A percentile compares a stretch with the other conserved stretches of the same genome.
Evolutionary conservation across 164 flowering plant genomes (phyloP).

Genomic region (Paratinospora sagittata): DNA sequence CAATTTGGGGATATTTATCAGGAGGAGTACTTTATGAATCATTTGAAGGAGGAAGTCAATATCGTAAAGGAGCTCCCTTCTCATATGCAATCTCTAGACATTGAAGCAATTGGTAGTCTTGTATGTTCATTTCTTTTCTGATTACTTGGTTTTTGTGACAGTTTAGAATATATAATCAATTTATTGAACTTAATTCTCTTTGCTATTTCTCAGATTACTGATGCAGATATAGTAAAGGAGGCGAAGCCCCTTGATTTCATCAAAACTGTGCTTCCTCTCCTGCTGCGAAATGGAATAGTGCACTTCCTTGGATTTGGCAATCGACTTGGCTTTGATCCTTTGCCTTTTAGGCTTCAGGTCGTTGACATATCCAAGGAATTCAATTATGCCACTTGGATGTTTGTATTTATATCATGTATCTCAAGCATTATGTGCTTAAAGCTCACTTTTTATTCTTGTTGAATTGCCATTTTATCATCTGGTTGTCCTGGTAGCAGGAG

Average conservation of each 20-base stretch:
- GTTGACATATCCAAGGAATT: slow-evolving; percentile 5
- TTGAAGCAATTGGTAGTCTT: slow-evolving; percentile 67
- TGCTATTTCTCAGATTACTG: slow-evolving; percentile 61
- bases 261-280: slow-evolving; percentile 52
- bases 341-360: slow-evolving; percentile 80
- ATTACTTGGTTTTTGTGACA: neutral
- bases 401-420: neutral
- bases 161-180: neutral
- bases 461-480: neutral
- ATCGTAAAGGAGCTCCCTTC: slow-evolving; percentile 78
- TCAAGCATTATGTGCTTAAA: neutral
- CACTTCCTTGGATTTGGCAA: slow-evolving; percentile 96
- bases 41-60: slow-evolving; percentile 57
- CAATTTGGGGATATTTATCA: slow-evolving; percentile 94
- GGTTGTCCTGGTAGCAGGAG: neutral
- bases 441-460: neutral
- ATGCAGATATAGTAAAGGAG: slow-evolving; percentile 81
- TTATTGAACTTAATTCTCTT: slow-evolving; percentile 5
- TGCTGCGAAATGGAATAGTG: slow-evolving; percentile 57
- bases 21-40: slow-evolving; percentile 62
- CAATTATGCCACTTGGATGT: neutral
- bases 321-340: slow-evolving; percentile 87
- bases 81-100: slow-evolving; percentile 48
- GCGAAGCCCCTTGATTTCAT: slow-evolving; percentile 67
- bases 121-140: slow-evolving; percentile 29